Evolutionary conservation across 495 filamentous ascomycete species (phyloP).

Genomic region (Penicillium herquei): DNA sequence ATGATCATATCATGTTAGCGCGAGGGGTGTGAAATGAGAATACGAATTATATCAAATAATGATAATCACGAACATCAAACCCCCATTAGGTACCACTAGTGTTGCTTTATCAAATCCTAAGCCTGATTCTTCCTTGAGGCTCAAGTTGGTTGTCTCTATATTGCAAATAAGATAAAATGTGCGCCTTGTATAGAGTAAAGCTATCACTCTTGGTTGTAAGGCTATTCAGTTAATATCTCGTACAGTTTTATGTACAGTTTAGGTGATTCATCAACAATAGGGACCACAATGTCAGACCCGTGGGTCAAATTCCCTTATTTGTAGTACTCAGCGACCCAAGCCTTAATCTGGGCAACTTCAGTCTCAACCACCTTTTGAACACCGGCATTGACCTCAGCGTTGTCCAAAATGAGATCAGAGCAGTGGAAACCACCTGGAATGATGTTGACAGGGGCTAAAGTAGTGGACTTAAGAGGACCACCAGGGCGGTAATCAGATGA

Average conservation of each 20-base stretch:
- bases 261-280: too few species aligned
- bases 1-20: neutral
- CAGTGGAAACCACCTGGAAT: conserved; percentile 57
- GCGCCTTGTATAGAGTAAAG: too few species aligned
- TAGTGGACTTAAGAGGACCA: conserved; percentile 48
- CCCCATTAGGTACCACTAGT: too few species aligned
- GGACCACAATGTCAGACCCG: neutral
- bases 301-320: neutral
- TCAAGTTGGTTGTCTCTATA: too few species aligned
- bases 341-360: conserved; percentile 46
- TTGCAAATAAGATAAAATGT: too few species aligned
- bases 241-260: too few species aligned
- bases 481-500: conserved; percentile 52
- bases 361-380: conserved; percentile 35
- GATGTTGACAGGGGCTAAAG: conserved; percentile 45
- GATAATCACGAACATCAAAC: too few species aligned
- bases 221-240: too few species aligned
- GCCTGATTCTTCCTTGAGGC: too few species aligned
- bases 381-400: conserved; percentile 38
- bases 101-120: too few species aligned
- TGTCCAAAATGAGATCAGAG: conserved; percentile 48
- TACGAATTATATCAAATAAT: too few species aligned
- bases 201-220: too few species aligned
- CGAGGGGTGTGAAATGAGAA: neutral
- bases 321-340: conserved; percentile 51